phyloP scores from a whole-genome alignment of 208 protist species.

The Endotrypanum monterogeii region DNA sequence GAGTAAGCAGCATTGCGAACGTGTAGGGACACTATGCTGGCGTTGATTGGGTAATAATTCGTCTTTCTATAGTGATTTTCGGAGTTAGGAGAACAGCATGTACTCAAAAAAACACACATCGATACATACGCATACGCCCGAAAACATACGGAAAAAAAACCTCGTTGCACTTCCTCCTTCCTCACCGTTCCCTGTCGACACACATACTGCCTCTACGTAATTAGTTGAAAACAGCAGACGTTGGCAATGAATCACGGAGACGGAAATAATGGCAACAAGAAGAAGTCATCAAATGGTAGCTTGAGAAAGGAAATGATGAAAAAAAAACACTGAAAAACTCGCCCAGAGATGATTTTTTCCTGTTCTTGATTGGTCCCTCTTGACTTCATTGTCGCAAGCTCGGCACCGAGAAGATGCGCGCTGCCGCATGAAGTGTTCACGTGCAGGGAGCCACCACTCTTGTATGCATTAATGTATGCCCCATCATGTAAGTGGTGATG shows the following conservation, averaged over 20 bases:
- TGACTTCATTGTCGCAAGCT: not conserved
- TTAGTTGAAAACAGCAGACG: not conserved
- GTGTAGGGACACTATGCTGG: no score
- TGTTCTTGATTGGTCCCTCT: not conserved
- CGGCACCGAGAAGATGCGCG: not conserved
- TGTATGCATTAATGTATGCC: not conserved
- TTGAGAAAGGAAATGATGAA: not conserved
- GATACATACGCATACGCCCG: not conserved
- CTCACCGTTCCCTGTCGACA: not conserved
- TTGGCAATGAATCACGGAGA: not conserved
- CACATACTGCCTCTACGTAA: not conserved
- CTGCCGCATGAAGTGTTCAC: not conserved
- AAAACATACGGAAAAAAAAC: not conserved
- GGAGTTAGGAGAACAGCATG: not conserved
- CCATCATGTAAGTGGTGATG: not conserved
- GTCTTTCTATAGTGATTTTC: not conserved
- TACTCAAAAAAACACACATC: not conserved
- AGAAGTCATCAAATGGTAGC: no score
- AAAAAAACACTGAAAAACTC: not conserved
- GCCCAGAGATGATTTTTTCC: no score
- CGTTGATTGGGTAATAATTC: not conserved
- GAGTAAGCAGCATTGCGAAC: not conserved
- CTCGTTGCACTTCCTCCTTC: not conserved
- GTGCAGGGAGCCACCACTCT: not conserved
- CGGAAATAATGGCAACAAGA: not conserved